Conservation (phyloP, 2,329 filamentous ascomycete species). For the Drechslerella stenobrocha region DNA sequence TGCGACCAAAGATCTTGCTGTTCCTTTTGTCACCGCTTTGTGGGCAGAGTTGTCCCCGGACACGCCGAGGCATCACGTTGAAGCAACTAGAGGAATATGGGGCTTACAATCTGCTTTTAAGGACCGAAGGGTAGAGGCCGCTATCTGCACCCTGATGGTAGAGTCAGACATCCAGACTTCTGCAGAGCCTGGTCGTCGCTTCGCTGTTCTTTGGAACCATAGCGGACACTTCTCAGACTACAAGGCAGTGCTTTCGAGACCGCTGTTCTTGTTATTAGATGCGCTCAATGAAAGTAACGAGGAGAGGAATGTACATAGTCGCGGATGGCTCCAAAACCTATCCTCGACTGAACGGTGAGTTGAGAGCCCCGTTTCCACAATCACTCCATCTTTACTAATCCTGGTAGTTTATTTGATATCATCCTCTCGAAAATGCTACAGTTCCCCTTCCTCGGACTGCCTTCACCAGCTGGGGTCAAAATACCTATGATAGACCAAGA, state of each 20-base stretch:
- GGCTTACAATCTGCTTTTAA: slow-evolving; percentile 74
- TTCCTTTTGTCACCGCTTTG: slow-evolving; percentile 69
- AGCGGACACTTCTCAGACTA: slow-evolving; percentile 60
- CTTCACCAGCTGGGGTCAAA: slow-evolving; percentile 52
- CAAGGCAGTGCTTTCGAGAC: slow-evolving; percentile 75
- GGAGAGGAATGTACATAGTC: slow-evolving; percentile 74
- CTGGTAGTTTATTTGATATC: slow-evolving; percentile 63
- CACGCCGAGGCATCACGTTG: slow-evolving; percentile 89
- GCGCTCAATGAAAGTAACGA: slow-evolving; percentile 71
- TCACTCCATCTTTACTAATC: background rate
- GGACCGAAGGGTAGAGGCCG: slow-evolving; percentile 77
- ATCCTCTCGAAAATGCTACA: slow-evolving; percentile 65
- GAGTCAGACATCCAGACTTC: slow-evolving; percentile 61
- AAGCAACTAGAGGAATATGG: slow-evolving; percentile 84
- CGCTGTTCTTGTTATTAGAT: slow-evolving; percentile 80
- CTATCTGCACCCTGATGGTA: slow-evolving; percentile 71
- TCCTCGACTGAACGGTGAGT: slow-evolving; percentile 58
- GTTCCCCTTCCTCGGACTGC: slow-evolving; percentile 60
- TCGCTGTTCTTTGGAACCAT: slow-evolving; percentile 81
- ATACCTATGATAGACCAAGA: slow-evolving; percentile 48
- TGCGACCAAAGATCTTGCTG: slow-evolving; percentile 66
- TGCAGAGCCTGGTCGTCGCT: slow-evolving; percentile 69
- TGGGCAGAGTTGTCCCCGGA: slow-evolving; percentile 82
- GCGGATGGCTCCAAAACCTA: slow-evolving; percentile 74
- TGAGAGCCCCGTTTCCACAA: slow-evolving; percentile 47